A percentile compares a stretch with the other conserved stretches of the same genome.
Evolutionary conservation across 345 rosid species (phyloP).

Genomic region (Pugionium cornutum): DNA sequence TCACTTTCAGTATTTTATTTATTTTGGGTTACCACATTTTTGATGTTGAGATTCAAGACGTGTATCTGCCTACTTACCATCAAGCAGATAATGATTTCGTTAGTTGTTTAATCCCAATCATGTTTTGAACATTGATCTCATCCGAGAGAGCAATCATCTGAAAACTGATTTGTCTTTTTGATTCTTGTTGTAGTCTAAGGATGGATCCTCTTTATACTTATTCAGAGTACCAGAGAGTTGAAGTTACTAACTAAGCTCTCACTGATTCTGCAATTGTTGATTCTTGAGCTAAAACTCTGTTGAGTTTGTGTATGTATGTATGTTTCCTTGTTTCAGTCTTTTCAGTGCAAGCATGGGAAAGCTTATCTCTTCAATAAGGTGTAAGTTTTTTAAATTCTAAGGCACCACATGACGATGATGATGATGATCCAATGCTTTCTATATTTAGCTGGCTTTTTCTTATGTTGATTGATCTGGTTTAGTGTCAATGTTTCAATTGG

Average conservation of each 20-base stretch:
- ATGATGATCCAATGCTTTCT: neutral
- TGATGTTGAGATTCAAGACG: neutral
- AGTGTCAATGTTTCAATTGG: conserved; percentile 80
- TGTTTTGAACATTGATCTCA: conserved; percentile 17
- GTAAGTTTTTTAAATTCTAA: conserved; percentile 67
- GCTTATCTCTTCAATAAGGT: conserved; percentile 97
- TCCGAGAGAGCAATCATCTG: conserved; percentile 5
- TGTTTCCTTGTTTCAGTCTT: conserved; percentile 57
- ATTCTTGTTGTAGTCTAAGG: conserved; percentile 2
- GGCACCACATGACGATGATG: conserved; percentile 15
- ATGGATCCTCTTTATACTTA: conserved; percentile 15
- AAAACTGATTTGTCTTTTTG: neutral
- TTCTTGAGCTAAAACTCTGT: conserved; percentile 16
- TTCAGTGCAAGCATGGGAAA: conserved; percentile 87
- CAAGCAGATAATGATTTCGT: neutral
- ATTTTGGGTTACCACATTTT: conserved; percentile 15
- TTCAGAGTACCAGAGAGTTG: neutral
- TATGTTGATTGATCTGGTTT: conserved; percentile 18
- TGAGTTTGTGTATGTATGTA: conserved; percentile 1
- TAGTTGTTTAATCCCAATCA: neutral
- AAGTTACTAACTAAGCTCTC: conserved; percentile 4
- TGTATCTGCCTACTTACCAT: neutral
- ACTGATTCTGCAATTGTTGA: conserved; percentile 4
- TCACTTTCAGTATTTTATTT: neutral
- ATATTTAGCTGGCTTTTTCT: neutral